These are phyloP conservation scores for Cercophora scortea DNA, from an alignment of 495 filamentous ascomycete species.

Conservation along the genomic window DNA sequence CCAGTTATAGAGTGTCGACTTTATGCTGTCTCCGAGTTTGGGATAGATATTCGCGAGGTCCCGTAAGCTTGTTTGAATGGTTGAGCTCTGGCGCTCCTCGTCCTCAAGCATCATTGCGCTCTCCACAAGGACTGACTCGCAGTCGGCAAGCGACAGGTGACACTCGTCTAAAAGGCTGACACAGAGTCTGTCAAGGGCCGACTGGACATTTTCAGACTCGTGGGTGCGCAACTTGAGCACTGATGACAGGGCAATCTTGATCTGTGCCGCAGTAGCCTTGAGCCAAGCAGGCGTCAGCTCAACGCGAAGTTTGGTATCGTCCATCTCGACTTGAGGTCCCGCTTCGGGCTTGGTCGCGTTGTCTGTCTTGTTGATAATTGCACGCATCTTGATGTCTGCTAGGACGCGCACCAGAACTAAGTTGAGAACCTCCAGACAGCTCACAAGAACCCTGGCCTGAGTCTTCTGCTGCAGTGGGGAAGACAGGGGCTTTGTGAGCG, in stretches of 20 bases:
- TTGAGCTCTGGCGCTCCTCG: slow-evolving; percentile 35
- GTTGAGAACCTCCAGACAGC: slow-evolving; percentile 52
- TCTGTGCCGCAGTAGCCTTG: slow-evolving; percentile 69
- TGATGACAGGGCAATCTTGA: slow-evolving; percentile 77
- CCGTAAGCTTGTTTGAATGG: slow-evolving; percentile 41
- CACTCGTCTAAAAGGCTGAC: slow-evolving; percentile 69
- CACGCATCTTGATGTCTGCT: slow-evolving; percentile 49
- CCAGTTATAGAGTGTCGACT: slow-evolving; percentile 71
- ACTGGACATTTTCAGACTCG: slow-evolving; percentile 60
- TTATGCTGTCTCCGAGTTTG: slow-evolving; percentile 58
- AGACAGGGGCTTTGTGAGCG: slow-evolving; percentile 65
- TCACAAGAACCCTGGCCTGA: slow-evolving; percentile 55
- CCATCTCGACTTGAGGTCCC: slow-evolving; percentile 6
- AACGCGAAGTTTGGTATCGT: slow-evolving; percentile 1
- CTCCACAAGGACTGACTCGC: slow-evolving; percentile 65
- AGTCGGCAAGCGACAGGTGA: slow-evolving; percentile 61
- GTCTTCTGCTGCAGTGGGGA: slow-evolving; percentile 56
- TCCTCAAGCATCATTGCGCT: slow-evolving; percentile 69
- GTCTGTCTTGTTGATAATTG: slow-evolving; percentile 19
- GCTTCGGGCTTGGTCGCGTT: no score
- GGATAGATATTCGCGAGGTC: slow-evolving; percentile 57
- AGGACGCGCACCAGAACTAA: slow-evolving; percentile 56
- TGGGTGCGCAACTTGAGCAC: slow-evolving; percentile 72
- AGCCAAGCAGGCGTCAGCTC: slow-evolving; percentile 61
- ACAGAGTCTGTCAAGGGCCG: slow-evolving; percentile 61